These are phyloP conservation scores for Cordyceps tenuipes DNA, from an alignment of 2,329 filamentous ascomycete species.

Conservation along the genomic window DNA sequence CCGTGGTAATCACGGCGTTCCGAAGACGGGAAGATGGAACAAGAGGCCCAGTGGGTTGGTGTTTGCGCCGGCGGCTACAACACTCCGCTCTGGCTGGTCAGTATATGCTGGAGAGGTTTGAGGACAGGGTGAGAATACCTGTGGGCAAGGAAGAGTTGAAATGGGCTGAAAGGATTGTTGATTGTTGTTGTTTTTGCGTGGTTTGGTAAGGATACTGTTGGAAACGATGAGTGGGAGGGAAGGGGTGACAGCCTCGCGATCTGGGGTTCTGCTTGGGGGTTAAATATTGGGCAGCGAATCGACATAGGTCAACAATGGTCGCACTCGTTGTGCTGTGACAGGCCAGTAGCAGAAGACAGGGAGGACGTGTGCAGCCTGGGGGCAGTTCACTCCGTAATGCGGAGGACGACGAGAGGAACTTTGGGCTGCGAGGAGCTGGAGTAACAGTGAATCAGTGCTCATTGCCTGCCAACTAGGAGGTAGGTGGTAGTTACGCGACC, in stretches of 20 bases:
- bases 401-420: slow-evolving; percentile 6
- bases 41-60: background rate
- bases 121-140: background rate
- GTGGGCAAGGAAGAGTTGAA: background rate
- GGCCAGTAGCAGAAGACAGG: slow-evolving; percentile 7
- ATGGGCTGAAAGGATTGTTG: background rate
- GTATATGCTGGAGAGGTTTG: background rate
- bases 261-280: slow-evolving; percentile 9
- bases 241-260: background rate
- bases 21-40: slow-evolving; percentile 10
- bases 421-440: slow-evolving; percentile 9
- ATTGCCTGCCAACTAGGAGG: too few relatives aligned
- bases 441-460: slow-evolving; percentile 7
- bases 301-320: slow-evolving; percentile 10
- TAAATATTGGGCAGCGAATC: slow-evolving; percentile 12
- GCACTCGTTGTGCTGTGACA: slow-evolving; percentile 8
- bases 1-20: slow-evolving; percentile 7
- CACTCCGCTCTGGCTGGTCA: slow-evolving; percentile 2
- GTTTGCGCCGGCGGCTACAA: background rate
- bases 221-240: background rate
- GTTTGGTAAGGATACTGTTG: background rate
- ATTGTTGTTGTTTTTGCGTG: background rate
- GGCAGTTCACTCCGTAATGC: slow-evolving; percentile 8
- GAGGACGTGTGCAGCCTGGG: slow-evolving; percentile 10
- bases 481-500: too few relatives aligned